phyloP scores from a whole-genome alignment of 768 basidiomycete species.

The Cytidiella melzeri region DNA sequence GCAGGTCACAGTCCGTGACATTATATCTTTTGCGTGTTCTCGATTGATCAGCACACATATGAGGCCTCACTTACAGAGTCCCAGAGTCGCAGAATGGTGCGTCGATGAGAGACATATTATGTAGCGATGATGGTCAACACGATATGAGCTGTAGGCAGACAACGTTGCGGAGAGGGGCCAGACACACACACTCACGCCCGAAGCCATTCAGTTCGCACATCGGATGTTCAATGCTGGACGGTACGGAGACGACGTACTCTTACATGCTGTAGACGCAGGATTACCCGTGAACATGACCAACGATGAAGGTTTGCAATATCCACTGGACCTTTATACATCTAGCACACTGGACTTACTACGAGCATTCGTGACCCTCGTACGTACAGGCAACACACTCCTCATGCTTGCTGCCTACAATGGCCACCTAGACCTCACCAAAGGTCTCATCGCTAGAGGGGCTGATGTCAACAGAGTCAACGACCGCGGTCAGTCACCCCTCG shows the following conservation, averaged over 20 bases:
- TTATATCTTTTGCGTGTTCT: too few species aligned
- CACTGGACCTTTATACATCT: background rate
- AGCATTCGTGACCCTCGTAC: too few species aligned
- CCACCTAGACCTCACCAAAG: constrained; percentile 45
- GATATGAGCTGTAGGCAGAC: too few species aligned
- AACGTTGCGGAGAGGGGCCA: too few species aligned
- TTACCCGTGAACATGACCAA: constrained; percentile 71
- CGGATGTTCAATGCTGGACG: constrained; percentile 76
- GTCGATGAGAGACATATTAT: too few species aligned
- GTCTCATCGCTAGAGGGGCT: constrained; percentile 49
- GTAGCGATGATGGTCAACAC: too few species aligned
- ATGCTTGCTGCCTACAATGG: constrained; percentile 77
- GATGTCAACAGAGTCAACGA: constrained; percentile 71
- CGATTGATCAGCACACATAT: too few species aligned
- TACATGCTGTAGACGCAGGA: constrained; percentile 61
- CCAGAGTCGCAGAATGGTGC: too few species aligned
- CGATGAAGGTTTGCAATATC: constrained; percentile 43
- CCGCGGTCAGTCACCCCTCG: constrained; percentile 63
- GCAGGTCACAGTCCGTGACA: too few species aligned
- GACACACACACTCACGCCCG: constrained; percentile 24
- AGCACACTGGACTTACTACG: background rate
- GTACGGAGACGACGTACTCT: constrained; percentile 45
- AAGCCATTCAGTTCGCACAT: constrained; percentile 46
- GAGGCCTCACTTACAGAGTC: too few species aligned
- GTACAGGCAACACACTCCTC: constrained; percentile 65